Evolutionary conservation across 2,329 filamentous ascomycete genomes (phyloP).

Genomic region (Hypomyces perniciosus): DNA sequence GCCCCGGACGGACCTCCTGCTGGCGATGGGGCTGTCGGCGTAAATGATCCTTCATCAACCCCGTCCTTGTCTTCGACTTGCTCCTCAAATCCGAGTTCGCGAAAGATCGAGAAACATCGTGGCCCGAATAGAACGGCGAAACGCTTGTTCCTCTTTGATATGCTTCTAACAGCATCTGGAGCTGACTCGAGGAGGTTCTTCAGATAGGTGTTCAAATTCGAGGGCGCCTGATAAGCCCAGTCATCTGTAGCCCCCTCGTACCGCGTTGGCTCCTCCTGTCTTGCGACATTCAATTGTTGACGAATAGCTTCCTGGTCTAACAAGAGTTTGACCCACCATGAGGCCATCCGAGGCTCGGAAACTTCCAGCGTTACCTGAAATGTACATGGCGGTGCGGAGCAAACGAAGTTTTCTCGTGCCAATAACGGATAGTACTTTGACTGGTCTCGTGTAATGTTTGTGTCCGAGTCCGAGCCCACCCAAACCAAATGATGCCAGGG

Average conservation of each 20-base stretch:
- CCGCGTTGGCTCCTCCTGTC: slow-evolving; percentile 40
- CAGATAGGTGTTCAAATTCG: slow-evolving; percentile 46
- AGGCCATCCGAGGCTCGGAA: slow-evolving; percentile 41
- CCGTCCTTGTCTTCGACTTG: slow-evolving; percentile 30
- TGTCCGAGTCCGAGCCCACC: slow-evolving; percentile 26
- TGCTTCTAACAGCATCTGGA: slow-evolving; percentile 35
- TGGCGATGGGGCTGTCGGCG: slow-evolving; percentile 29
- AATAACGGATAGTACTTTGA: slow-evolving; percentile 35
- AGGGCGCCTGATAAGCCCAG: slow-evolving; percentile 35
- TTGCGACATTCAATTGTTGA: slow-evolving; percentile 33
- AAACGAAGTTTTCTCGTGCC: slow-evolving; percentile 34
- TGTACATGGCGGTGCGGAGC: slow-evolving; percentile 37
- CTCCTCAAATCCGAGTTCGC: slow-evolving; percentile 44
- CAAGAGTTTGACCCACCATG: slow-evolving; percentile 38
- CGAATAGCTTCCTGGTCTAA: slow-evolving; percentile 40
- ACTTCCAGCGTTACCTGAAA: slow-evolving; percentile 42
- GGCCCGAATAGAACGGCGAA: slow-evolving; percentile 49
- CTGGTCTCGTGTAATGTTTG: slow-evolving; percentile 18
- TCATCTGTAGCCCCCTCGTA: slow-evolving; percentile 39
- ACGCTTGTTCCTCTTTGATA: slow-evolving; percentile 52
- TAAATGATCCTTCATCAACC: slow-evolving; percentile 34
- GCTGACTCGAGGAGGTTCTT: slow-evolving; percentile 40
- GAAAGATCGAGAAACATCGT: slow-evolving; percentile 44
- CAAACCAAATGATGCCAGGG: slow-evolving; percentile 36
- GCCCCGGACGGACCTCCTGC: slow-evolving; percentile 26